Evolutionary conservation across 768 basidiomycete genomes (phyloP).

Genomic region (Albatrellus ellisii): DNA sequence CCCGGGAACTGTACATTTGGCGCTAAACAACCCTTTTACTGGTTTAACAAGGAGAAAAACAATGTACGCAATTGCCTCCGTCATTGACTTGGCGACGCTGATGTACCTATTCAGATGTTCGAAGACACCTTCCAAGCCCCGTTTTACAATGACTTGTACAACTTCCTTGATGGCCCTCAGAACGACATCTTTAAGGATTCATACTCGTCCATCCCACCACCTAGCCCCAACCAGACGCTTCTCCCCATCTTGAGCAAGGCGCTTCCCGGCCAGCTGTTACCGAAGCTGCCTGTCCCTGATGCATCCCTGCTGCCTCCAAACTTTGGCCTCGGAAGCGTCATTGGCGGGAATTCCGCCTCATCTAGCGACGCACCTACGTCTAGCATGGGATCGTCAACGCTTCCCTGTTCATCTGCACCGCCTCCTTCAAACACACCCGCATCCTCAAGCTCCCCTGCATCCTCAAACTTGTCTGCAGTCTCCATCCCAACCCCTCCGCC

Average conservation of each 20-base stretch:
- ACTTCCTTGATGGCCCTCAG: conserved; percentile 54
- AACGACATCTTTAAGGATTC: conserved; percentile 49
- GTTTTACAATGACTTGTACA: conserved; percentile 50
- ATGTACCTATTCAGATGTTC: conserved; percentile 31
- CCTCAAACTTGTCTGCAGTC: neutral
- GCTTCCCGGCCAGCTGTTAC: neutral
- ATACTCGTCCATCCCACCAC: conserved; percentile 22
- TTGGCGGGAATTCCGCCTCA: neutral
- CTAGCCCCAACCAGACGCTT: conserved; percentile 3
- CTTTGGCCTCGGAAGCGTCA: neutral
- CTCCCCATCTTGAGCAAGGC: neutral
- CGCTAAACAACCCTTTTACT: conserved; percentile 58
- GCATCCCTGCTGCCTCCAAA: neutral
- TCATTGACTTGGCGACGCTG: neutral
- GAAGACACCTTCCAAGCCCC: conserved; percentile 43
- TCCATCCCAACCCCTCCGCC: neutral
- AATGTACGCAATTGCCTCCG: conserved; percentile 30
- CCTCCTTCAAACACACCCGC: neutral
- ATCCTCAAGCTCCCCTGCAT: too few species aligned
- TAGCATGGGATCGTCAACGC: neutral
- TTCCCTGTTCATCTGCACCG: neutral
- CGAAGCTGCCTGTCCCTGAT: neutral
- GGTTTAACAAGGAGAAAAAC: conserved; percentile 50
- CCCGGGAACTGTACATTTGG: conserved; percentile 63
- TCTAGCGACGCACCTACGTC: neutral